Base-by-base conservation (phyloP, 2,329 filamentous ascomycete genomes). In the Pseudogymnoascus sp. region DNA sequence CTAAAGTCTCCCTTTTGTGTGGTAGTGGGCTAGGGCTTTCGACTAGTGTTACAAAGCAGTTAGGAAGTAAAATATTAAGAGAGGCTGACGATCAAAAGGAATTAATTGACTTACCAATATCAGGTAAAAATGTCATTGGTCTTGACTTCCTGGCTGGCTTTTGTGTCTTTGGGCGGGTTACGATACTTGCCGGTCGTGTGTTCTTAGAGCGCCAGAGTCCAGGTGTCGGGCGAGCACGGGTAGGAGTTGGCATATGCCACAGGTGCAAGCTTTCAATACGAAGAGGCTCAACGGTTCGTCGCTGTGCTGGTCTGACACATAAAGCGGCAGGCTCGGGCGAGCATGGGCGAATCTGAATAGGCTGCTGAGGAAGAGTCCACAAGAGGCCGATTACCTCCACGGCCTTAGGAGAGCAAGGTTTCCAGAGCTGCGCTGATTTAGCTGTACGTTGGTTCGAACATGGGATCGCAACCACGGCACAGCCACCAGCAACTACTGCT, bases 1-100 rank as follows among this genome's bases (percentile, higher is more conserved):
- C 85, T 16, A 88, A 77, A 10, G 84, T 86, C 11, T 79, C 83
- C 43, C 80, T 78, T 72, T 82, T 84, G 70, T 85, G 77, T 4
- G 81, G 80, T 4, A 88, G 75, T 37, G 84, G 84, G 69, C 82
- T 75, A 3, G 85, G 85, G 66, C 79, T 85, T 71, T 88, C 85
- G 35, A 86, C 72, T 74, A 64, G 4, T 28, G 35, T 31, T 33
- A n/a, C 43, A 33, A 56, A 33, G 26, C 28, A 11, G 61, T 68
- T 66, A 67, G 66, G 38, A 46, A 35, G n/a, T 56, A 62, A 62
- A 37, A 61, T 46, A 63, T 50, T 22, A n/a, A 28, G 12, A 6
- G 7, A 1, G 2, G 19, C 19, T 40, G 38, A 61, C 4, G 40
- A 35, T 43, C 24, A 53, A 10, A 61, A 14, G 35, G 33, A 35